Evolutionary conservation across 768 basidiomycete species (phyloP), one percentile per base, ranked within the genome.

Genomic region (Suillus americanus): DNA sequence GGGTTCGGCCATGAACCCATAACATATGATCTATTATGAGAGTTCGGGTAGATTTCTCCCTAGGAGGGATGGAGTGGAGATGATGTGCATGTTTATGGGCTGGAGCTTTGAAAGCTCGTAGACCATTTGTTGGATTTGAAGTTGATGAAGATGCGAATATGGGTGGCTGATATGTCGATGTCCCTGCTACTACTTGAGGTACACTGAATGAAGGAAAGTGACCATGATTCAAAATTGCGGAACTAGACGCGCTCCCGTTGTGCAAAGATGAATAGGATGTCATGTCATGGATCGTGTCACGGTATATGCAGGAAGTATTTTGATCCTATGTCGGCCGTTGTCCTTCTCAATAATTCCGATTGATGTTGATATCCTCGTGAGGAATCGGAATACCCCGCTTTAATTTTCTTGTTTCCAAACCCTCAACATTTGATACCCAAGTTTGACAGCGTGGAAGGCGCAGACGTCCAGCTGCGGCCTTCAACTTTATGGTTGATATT

Each of bases 61-160:
- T 79, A 3, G 91, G 93, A 3, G 92, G 92, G 38, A 95, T 94
- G 2, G 90, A 87, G 72, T 95, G 92, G 2, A 94, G 77, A 73
- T 94, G 91, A 73, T 94, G 93, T 0, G 92, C 92, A 81, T 94
- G 91, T 68, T 89, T 92, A 76, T 94, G 93, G 1, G 93, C 92
- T 9, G 90, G 90, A 2, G 90, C 85, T 66, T 81, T 84, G 79
- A 89, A 90, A 0, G 82, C 66, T 4, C 63, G 66, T 18, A 63
- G 60, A 30, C 60, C 66, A 16, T 65, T 53, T 20, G 67, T 65
- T 20, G 59, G 20, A 35, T 61, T 37, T n/a, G 63, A 43, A 30
- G 66, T 41, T 10, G 61, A 48, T 25, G 65, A 60, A 18, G 75
- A 63, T 2, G 74, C 62, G 3, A 67, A 65, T 20, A 65, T 41